phyloP scores from a whole-genome alignment of 176 grass and related monocot genomes.

The Chrysopogon serrulatus region DNA sequence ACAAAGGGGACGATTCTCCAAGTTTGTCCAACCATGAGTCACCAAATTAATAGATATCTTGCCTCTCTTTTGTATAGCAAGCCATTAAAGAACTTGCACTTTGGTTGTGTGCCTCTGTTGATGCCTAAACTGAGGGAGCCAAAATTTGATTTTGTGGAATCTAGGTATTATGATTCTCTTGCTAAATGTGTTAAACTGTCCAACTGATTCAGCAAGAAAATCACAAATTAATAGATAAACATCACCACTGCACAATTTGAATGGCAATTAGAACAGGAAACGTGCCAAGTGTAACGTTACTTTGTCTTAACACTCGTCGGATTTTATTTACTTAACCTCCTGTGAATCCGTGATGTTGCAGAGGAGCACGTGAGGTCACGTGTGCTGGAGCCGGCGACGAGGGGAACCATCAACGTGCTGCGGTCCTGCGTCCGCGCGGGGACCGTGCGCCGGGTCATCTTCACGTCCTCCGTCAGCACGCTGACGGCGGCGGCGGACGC shows the following conservation, averaged over 20 bases:
- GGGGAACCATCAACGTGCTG: slow-evolving; percentile 68
- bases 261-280: neutral
- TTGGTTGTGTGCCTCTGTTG: no score
- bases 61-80: no score
- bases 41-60: no score
- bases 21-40: neutral
- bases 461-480: slow-evolving; percentile 92
- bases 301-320: neutral
- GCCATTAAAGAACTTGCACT: no score
- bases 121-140: neutral
- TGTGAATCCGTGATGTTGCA: neutral
- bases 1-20: neutral
- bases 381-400: slow-evolving; percentile 59
- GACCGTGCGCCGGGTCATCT: slow-evolving; percentile 55
- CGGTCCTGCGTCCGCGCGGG: slow-evolving; percentile 53
- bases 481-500: slow-evolving; percentile 38
- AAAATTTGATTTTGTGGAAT: no score
- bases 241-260: no score
- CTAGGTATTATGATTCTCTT: neutral
- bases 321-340: neutral
- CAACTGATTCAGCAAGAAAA: neutral
- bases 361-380: slow-evolving; percentile 54
- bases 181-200: neutral
- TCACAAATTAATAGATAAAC: neutral
- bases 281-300: neutral